These are phyloP conservation scores for Xylaria sp. DNA, from an alignment of 2,329 filamentous ascomycete species.

Conservation along the genomic window DNA sequence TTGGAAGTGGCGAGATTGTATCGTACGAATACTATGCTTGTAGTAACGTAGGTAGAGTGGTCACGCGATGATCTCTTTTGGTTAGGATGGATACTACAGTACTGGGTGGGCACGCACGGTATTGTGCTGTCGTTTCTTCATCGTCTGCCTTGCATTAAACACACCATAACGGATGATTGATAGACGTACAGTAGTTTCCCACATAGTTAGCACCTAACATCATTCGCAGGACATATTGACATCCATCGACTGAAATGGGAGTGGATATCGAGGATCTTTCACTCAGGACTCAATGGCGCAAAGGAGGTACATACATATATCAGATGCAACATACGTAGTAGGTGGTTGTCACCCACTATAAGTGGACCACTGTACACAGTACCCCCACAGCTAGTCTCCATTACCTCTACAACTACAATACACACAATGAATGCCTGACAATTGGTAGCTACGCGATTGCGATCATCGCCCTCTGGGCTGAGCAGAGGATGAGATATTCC, in stretches of 20 bases:
- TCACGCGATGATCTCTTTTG: conserved; percentile 27
- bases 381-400: too few species aligned
- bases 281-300: not conserved
- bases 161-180: conserved; percentile 18
- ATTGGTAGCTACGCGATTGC: too few species aligned
- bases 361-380: too few species aligned
- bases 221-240: not conserved
- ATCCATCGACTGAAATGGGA: not conserved
- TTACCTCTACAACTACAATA: too few species aligned
- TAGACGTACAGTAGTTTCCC: not conserved
- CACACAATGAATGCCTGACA: too few species aligned
- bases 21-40: conserved; percentile 18
- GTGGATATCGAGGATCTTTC: conserved; percentile 3
- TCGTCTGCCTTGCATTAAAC: conserved; percentile 7
- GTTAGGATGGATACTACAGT: conserved; percentile 11
- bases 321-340: too few species aligned
- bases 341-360: too few species aligned
- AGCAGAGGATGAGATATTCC: too few species aligned
- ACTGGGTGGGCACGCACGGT: not conserved
- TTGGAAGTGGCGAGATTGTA: conserved; percentile 6
- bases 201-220: not conserved
- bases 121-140: conserved; percentile 10
- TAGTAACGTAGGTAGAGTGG: conserved; percentile 9
- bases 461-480: too few species aligned
- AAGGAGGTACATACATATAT: not conserved